Evolutionary conservation across 2,329 filamentous ascomycete genomes (phyloP).

Genomic region (Hypoxylon sp.): DNA sequence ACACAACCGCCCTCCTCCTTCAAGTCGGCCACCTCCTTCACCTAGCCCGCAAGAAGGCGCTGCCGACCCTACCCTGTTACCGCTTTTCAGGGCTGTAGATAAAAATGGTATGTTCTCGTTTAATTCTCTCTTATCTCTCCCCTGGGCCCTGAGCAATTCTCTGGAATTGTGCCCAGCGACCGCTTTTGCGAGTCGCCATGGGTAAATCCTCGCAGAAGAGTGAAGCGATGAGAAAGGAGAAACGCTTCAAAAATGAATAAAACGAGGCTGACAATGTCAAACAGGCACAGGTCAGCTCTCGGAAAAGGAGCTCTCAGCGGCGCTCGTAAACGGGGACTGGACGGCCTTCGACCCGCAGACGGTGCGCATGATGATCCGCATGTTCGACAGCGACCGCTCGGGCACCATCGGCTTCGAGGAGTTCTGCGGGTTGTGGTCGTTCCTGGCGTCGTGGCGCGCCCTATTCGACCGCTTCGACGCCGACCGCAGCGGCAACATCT

Average conservation of each 20-base stretch:
- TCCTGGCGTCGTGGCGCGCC: slow-evolving; percentile 92
- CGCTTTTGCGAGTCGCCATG: not conserved
- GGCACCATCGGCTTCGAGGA: slow-evolving; percentile 95
- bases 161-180: not conserved
- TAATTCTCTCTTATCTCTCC: not conserved
- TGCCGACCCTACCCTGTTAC: slow-evolving; percentile 82
- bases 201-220: not conserved
- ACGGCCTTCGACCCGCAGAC: slow-evolving; percentile 93
- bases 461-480: slow-evolving; percentile 96
- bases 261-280: slow-evolving; percentile 30
- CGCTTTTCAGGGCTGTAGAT: slow-evolving; percentile 92
- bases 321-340: slow-evolving; percentile 97
- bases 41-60: slow-evolving; percentile 68
- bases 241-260: slow-evolving; percentile 2
- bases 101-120: slow-evolving; percentile 73
- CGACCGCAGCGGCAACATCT: slow-evolving; percentile 89
- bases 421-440: slow-evolving; percentile 97
- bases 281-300: slow-evolving; percentile 84
- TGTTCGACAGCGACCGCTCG: slow-evolving; percentile 95
- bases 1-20: slow-evolving; percentile 68
- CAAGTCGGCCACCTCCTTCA: slow-evolving; percentile 76
- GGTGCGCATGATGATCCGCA: slow-evolving; percentile 98
- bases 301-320: slow-evolving; percentile 87
- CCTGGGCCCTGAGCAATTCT: not conserved
- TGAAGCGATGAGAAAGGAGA: not conserved